Base-by-base conservation (phyloP, 331 rosid species). In the Malus hybrid region DNA sequence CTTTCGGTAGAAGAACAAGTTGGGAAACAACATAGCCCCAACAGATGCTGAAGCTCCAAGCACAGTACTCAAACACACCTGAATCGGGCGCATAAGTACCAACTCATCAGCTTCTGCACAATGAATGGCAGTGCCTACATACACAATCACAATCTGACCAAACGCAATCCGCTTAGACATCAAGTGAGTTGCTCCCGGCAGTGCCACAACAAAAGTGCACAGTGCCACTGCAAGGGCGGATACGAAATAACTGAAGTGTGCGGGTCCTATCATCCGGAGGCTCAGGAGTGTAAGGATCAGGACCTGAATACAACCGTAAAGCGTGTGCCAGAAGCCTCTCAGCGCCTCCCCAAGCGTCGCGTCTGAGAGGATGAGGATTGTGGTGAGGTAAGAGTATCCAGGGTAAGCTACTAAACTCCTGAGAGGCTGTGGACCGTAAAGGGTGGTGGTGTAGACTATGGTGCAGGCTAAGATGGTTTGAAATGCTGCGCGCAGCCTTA, bases 311-410 rank as follows among this genome's bases (percentile, higher is more conserved):
- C 90, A 84, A 6, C 91, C 98, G 8, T 80, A 89, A 10, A 91
- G 72, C 0, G 84, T 87, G 1, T 88, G 87, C 84, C 88, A 88
- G 66, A 85, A 83, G 39, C 87, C 91, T 4, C 84, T 78, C 18
- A 91, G 16, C 0, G 86, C n/a, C 85, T 93, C 92, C 0, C 98
- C 96, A 5, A 93, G 79, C 1, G 89, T 69, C 3, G 90, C 89
- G 32, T 88, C 80, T 32, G 87, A 80, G 60, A 84, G 77, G 3
- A 87, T 81, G 70, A 93, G 90, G 31, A 86, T 78, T 3, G 80
- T 87, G 0, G 96, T 90, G 22, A 88, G 91, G 59, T 93, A 93
- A 0, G 97, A 86, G 80, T 86, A 93, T 32, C 93, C 89, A 0
- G 97, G 97, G 75, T 86, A 85, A 22, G 87, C 59, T 18, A 88